Percentiles rank a stretch among this genome's conserved stretches.
Conservation (phyloP, 306 rosid genomes). For the Gastrolobium villosum region DNA sequence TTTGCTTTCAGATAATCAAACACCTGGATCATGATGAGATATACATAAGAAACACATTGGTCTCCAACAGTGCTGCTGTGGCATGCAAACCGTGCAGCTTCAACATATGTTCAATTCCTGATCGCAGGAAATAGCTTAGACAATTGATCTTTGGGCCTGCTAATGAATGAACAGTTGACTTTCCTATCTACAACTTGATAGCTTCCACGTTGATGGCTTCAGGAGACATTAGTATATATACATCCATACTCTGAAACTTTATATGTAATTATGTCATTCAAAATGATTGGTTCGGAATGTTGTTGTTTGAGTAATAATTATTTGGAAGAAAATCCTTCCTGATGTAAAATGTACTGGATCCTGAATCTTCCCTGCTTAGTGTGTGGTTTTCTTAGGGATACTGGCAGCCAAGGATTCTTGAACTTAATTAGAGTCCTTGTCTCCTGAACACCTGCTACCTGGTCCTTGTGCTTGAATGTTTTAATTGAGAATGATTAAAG, state of each 20-base stretch:
- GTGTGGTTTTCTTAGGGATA: conserved; percentile 53
- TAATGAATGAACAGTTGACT: conserved; percentile 29
- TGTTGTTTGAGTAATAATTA: conserved; percentile 46
- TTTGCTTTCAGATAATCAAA: conserved; percentile 60
- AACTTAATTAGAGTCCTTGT: not conserved
- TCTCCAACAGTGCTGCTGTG: conserved; percentile 36
- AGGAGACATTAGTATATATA: conserved; percentile 50
- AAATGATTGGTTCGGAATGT: conserved; percentile 56
- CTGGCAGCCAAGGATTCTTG: not conserved
- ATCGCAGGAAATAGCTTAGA: conserved; percentile 40
- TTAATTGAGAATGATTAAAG: conserved; percentile 3
- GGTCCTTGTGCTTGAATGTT: conserved; percentile 28
- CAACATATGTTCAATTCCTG: conserved; percentile 8
- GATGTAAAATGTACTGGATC: conserved; percentile 54
- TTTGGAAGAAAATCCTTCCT: conserved; percentile 67
- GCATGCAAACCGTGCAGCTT: conserved; percentile 32
- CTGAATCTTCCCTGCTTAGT: conserved; percentile 43
- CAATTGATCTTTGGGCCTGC: conserved; percentile 41
- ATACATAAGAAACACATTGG: conserved; percentile 7
- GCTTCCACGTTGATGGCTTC: conserved; percentile 46
- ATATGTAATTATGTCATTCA: conserved; percentile 51
- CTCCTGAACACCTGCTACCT: not conserved
- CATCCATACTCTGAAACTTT: conserved; percentile 34
- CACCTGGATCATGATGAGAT: conserved; percentile 50
- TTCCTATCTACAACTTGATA: conserved; percentile 45